Base-by-base conservation (phyloP, 208 protist genomes). In the Phytomonas sp. region DNA sequence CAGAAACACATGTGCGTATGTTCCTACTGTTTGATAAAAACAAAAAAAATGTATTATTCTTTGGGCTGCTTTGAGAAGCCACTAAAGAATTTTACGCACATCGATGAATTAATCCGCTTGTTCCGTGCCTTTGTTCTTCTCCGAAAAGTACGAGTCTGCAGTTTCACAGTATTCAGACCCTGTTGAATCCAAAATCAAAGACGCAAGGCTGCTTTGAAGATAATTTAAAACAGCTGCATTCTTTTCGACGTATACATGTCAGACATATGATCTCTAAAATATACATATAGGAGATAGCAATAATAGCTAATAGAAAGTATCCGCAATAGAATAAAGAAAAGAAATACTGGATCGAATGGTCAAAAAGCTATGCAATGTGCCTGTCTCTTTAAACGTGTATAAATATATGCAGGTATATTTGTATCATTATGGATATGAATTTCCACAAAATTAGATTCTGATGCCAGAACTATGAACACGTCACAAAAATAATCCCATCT, bases 281-380 rank as follows among this genome's bases (percentile, higher is more conserved):
- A 10, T 3, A 23, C 14, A 49, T 12, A 49, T 49, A 49, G 14
- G 12, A 19, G 19, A 19, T 49, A 49, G 40, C 40, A 49, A 49
- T 49, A 49, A 49, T 49, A 49, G 19, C 40, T 16, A 49, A 4
- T 49, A 49, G 3, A 49, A 49, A 49, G 12, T 1, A 19, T 49
- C 40, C 14, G 12, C 14, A 49, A 2, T 19, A 49, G 40, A 49
- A 49, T 23, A 49, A 49, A 19, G 19, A 49, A 40, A 10, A 40
- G 19, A 49, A 19, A 49, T 19, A 49, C 19, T 49, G 40, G 6
- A 49, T 16, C 14, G 12, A 49, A 49, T 49, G 40, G 1, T 49
- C 40, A 49, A 49, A 49, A 42, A 69, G 40, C 60, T 5, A 69
- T 29, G 4, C 30, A 59, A 26, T n/a, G 52, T 65, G 60, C 11